These are phyloP conservation scores for Areca catechu DNA, from an alignment of 176 grass and related monocot species.

Conservation along the genomic window DNA sequence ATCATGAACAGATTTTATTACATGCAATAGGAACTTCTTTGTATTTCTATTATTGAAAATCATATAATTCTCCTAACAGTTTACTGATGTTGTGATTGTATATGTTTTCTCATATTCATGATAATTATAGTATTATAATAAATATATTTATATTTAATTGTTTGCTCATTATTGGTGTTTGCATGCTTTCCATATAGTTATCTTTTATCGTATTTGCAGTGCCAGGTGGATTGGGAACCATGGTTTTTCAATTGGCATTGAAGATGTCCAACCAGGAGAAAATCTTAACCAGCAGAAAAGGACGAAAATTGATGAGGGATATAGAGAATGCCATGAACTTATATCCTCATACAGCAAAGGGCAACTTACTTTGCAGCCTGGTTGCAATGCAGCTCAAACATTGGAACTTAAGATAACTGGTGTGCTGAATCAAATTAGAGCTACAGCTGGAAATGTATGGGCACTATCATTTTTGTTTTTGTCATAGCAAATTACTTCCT, in stretches of 20 bases:
- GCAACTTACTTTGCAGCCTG: constrained; percentile 48
- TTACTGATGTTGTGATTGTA: neutral
- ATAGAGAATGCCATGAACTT: constrained; percentile 62
- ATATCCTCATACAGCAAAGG: constrained; percentile 64
- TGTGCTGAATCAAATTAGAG: constrained; percentile 74
- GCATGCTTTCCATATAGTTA: neutral
- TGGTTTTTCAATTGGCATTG: constrained; percentile 94
- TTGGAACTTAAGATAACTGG: constrained; percentile 59
- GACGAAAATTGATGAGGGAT: constrained; percentile 55
- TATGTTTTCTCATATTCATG: neutral
- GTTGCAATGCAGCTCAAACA: constrained; percentile 60
- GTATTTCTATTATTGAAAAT: no score
- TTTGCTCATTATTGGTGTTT: neutral
- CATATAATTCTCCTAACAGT: no score
- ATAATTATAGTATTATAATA: no score
- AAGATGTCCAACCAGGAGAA: constrained; percentile 84
- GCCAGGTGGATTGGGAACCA: constrained; percentile 98
- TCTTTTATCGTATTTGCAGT: constrained; percentile 34
- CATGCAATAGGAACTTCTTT: no score
- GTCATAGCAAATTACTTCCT: neutral
- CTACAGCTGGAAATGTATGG: constrained; percentile 57
- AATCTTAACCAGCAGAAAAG: constrained; percentile 59
- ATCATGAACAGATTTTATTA: no score
- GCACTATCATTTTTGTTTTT: neutral
- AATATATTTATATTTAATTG: no score